These are phyloP conservation scores for Rhipidocladum racemiflorum DNA, from an alignment of 176 grass and related monocot genomes.

Conservation along the genomic window DNA sequence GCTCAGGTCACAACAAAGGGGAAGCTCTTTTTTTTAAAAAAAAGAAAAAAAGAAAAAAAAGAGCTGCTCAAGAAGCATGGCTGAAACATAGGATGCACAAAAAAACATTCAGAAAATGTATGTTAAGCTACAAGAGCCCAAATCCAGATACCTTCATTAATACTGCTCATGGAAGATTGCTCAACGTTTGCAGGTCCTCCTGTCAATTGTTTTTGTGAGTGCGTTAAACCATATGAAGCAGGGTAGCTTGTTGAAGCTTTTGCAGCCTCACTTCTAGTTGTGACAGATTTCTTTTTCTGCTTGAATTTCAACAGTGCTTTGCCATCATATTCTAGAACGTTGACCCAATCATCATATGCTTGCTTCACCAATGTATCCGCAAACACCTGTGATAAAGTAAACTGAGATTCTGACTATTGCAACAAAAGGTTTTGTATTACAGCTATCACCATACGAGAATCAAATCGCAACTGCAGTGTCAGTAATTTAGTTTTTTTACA, in stretches of 20 bases:
- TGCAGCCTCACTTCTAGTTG: conserved; percentile 47
- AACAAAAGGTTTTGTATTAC: conserved; percentile 14
- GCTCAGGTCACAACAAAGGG: background rate
- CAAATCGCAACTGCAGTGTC: background rate
- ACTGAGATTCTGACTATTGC: background rate
- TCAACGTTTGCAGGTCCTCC: conserved; percentile 36
- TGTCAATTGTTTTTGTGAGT: conserved; percentile 42
- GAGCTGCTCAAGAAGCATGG: background rate
- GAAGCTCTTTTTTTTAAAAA: background rate
- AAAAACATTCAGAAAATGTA: conserved; percentile 7
- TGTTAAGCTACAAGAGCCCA: conserved; percentile 7
- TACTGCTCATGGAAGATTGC: conserved; percentile 28
- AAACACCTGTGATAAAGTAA: conserved; percentile 47
- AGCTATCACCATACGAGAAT: background rate
- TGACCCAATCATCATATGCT: conserved; percentile 82
- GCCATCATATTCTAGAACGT: conserved; percentile 80
- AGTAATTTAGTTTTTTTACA: background rate
- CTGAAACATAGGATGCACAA: background rate
- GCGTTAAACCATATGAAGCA: conserved; percentile 28
- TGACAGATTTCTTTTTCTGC: conserved; percentile 69
- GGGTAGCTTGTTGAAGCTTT: conserved; percentile 34
- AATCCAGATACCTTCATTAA: conserved; percentile 38
- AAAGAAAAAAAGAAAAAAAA: background rate
- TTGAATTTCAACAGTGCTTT: conserved; percentile 67
- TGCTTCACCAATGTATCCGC: conserved; percentile 67